Conservation (phyloP, 257 asterid species). For the Solanum chmielewskii region DNA sequence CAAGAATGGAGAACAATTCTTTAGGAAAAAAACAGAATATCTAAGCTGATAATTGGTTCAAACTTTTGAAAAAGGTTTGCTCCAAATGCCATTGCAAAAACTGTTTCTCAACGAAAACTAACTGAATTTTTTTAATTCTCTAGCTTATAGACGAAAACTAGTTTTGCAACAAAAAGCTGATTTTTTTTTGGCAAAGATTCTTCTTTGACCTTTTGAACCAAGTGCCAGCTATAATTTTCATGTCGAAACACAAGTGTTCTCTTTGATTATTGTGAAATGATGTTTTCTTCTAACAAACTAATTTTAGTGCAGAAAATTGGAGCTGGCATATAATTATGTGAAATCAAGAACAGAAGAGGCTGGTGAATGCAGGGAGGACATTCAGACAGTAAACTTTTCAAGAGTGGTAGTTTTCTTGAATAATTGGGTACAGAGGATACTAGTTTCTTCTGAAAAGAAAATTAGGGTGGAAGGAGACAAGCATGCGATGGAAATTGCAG, state of each 20-base stretch:
- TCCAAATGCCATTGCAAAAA: background rate
- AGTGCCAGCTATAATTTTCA: background rate
- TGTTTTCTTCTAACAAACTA: constrained; percentile 7
- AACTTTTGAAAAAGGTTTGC: background rate
- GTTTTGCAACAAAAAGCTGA: background rate
- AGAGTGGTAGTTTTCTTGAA: constrained; percentile 49
- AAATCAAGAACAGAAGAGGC: constrained; percentile 22
- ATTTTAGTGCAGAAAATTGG: constrained; percentile 59
- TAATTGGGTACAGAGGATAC: constrained; percentile 59
- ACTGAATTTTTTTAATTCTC: background rate
- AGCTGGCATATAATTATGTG: constrained; percentile 52
- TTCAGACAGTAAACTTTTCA: constrained; percentile 47
- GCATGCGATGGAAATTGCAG: constrained; percentile 19
- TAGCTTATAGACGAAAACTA: background rate
- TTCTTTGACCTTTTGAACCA: background rate
- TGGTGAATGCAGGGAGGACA: constrained; percentile 10
- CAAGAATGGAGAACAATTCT: background rate
- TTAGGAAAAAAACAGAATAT: background rate
- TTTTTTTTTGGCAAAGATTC: background rate
- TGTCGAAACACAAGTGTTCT: background rate
- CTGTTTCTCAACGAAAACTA: background rate
- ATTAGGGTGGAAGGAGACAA: constrained; percentile 21
- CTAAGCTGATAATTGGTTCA: background rate
- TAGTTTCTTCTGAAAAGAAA: constrained; percentile 57
- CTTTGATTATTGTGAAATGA: background rate